Base-by-base conservation (phyloP, 2,329 filamentous ascomycete genomes). In the Pseudogymnoascus sp. region DNA sequence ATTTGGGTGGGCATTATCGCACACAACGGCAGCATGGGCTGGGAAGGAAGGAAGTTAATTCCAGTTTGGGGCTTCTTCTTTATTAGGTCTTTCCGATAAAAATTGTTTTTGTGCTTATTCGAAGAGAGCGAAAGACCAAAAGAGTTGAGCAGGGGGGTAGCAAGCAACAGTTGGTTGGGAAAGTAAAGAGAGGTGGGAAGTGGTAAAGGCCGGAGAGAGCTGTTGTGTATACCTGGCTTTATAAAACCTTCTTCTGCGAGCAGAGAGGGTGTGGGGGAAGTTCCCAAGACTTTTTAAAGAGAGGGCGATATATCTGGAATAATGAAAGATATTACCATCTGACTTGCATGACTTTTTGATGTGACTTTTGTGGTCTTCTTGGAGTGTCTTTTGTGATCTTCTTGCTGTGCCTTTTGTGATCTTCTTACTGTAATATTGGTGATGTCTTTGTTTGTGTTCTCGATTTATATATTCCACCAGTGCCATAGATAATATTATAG, bases 301-400 rank as follows among this genome's bases (percentile, higher is more conserved):
- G 49, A 55, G 49, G 49, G 49, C 49, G 49, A 55, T 14, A 55
- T 55, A 55, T 55, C 49, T 55, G 49, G 49, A 55, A 55, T 55
- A 55, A 55, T 55, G 49, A 55, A 55, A 33, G 49, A 55, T 55
- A 55, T 55, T 55, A 55, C 49, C 49, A 55, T 55, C 49, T 55
- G 28, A 55, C 7, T 55, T 21, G 49, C 9, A 11, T 33, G n/a
- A 18, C n/a, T 55, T 33, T 3, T 45, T 45, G 23, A 4, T 21
- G 45, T 31, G 45, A 45, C 40, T 21, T n/a, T 16, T 18, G 18
- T 18, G 18, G 18, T 18, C n/a, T 55, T 31, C 5, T 45, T 45
- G 23, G 3, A 12, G 43, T 16, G 43, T 25, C 40, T 21, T 16
- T 16, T 14, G 16, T 41, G 16, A 41, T 31, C 28, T 11, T 31